Percentiles rank a stretch among this genome's conserved stretches.
Conservation (phyloP, 768 basidiomycete genomes). For the Mycena albidolilacea region DNA sequence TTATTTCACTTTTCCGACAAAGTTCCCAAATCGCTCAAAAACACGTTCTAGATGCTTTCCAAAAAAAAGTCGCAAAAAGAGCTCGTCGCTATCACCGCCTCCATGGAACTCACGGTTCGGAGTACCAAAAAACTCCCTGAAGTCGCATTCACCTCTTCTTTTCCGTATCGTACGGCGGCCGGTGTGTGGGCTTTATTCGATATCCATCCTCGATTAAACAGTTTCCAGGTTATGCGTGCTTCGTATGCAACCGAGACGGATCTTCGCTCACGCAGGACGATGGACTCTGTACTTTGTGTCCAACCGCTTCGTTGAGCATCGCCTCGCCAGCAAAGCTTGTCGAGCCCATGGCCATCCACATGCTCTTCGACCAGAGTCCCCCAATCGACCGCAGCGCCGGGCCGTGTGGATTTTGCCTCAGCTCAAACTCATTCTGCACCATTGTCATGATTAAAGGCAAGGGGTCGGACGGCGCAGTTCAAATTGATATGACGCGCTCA, state of each 20-base stretch:
- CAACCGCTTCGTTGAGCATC: not conserved
- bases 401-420: slow-evolving; percentile 9
- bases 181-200: not conserved
- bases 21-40: no score
- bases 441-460: not conserved
- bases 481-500: not conserved
- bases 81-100: slow-evolving; percentile 6
- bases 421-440: not conserved
- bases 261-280: slow-evolving; percentile 6
- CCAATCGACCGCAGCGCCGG: not conserved
- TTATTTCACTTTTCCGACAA: no score
- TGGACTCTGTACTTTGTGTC: not conserved
- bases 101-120: not conserved
- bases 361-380: not conserved
- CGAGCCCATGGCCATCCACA: slow-evolving; percentile 18
- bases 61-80: no score
- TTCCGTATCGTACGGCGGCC: slow-evolving; percentile 7
- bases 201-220: not conserved
- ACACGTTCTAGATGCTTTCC: no score
- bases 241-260: slow-evolving; percentile 9
- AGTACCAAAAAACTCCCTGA: not conserved
- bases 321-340: not conserved
- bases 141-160: not conserved
- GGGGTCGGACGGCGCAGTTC: not conserved
- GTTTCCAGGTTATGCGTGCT: slow-evolving; percentile 3